These are phyloP conservation scores for Sarcodon aspratus DNA, from an alignment of 768 basidiomycete species.

Conservation along the genomic window DNA sequence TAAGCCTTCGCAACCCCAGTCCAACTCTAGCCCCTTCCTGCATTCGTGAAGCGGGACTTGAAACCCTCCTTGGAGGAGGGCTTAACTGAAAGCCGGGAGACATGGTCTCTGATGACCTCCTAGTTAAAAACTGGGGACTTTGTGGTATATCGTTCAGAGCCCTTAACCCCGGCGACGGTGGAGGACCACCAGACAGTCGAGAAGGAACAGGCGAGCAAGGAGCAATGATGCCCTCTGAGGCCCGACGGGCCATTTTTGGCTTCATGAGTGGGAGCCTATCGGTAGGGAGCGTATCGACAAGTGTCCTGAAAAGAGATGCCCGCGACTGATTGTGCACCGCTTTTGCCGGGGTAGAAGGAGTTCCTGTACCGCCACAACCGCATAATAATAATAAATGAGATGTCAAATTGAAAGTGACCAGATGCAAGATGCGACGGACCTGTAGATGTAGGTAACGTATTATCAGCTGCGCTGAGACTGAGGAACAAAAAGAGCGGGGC, in stretches of 20 bases:
- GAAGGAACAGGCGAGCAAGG: constrained; percentile 39
- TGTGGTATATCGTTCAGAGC: constrained; percentile 5
- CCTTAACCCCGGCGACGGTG: constrained; percentile 8
- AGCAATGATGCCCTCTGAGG: constrained; percentile 61
- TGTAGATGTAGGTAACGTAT: constrained; percentile 73
- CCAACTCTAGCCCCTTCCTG: too few species aligned
- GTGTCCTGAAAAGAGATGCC: constrained; percentile 57
- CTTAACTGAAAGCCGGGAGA: constrained; percentile 11
- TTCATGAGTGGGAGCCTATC: constrained; percentile 32
- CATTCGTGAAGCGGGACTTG: constrained; percentile 1
- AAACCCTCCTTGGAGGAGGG: constrained; percentile 10
- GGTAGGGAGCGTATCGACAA: constrained; percentile 33
- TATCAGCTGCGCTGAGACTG: constrained; percentile 93
- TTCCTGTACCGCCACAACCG: constrained; percentile 9
- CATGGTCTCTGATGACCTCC: constrained; percentile 8
- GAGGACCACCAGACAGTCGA: constrained; percentile 8
- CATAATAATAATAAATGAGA: background rate
- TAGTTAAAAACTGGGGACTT: constrained; percentile 7
- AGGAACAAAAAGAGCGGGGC: constrained; percentile 91
- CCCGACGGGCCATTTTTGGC: constrained; percentile 29
- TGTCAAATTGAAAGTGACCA: background rate
- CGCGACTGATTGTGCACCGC: constrained; percentile 26
- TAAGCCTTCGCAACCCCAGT: too few species aligned
- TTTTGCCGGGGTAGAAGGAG: constrained; percentile 11
- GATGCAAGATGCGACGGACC: constrained; percentile 20